Base-by-base conservation (phyloP, 1,284 basidiomycete species). In the Papiliotrema nemorosa region DNA sequence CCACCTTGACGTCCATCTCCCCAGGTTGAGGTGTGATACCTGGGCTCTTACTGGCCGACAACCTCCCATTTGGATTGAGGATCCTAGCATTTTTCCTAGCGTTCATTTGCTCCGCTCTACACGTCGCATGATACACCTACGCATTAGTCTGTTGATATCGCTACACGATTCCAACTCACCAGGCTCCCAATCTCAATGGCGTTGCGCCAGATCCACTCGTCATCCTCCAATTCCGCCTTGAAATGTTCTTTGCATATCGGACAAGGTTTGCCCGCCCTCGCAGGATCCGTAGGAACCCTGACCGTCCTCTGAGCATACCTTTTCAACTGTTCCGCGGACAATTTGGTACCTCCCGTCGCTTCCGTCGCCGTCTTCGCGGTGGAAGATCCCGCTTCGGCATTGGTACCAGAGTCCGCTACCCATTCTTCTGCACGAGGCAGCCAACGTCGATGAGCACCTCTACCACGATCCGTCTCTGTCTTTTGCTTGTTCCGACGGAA, bases 151-250 rank as follows among this genome's bases (percentile, higher is more conserved):
- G n/a, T 5, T 43, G 1, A 4, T 13, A 27, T 13, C 21, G 35
- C 13, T 10, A 3, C 4, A 27, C 5, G 43, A 37, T 2, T 2
- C 2, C 24, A 36, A 55, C 87, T 55, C 73, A 90, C 90, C 77
- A 81, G 82, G 49, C 86, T 86, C 56, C 92, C 87, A 51, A 86
- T 84, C 69, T 81, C 82, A 22, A 92, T 78, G 0, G 93, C 91
- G 69, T 98, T 97, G 64, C 81, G 82, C 90, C 92, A 99, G 18
- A 97, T 87, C 93, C 94, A 98, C 62, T 97, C 96, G 76, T 98
- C 96, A 57, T 96, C 92, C 49, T 97, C 93, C 75, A 90, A 97
- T 75, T 97, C 94, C 58, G 86, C 84, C 78, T 90, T 90, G 74
- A 98, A 82, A 49, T 74, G 75, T 74, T 99, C 96, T 78, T 97